Base-by-base conservation (phyloP, 78 protist species). In the Dictyostelium firmibasis region DNA sequence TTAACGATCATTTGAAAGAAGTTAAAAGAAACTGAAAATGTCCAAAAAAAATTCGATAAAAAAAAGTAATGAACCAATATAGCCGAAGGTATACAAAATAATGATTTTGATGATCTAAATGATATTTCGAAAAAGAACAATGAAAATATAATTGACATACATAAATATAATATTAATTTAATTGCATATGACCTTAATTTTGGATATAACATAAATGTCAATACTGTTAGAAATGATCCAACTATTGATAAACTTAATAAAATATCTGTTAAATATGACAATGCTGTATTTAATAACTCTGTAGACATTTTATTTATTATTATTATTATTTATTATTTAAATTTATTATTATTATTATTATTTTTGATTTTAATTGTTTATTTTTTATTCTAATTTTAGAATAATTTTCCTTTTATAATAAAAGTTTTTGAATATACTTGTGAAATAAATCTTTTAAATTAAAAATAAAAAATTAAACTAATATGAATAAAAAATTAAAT, bases 11-110 rank as follows among this genome's bases (percentile, higher is more conserved):
- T 64, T 64, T 84, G 91, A 84, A 25, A 82, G 86, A 82, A 82
- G 60, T 82, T 82, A n/a, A 82, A 82, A 20, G 76, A 38, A 57
- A 82, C 92, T 16, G 92, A 93, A 43, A 93, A 93, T 41, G 94
- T 86, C 96, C 96, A 93, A 77, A 83, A 36, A 64, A 93, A 93
- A 50, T 93, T 86, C 0, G 96, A 81, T 81, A 93, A 78, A 85
- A 93, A 93, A 44, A 93, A 93, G 23, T 79, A 93, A 18, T 93
- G 96, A 16, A 93, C 31, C 5, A 93, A 36, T 33, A 86, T 44
- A 18, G 85, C 96, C 6, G 81, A 13, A 47, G 96, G 86, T 0
- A 93, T 6, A 44, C 96, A 85, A 67, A 93, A 75, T 20, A 86
- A 16, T 9, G 75, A 13, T 1, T 85, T 79, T n/a, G 43, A 84